These are phyloP conservation scores for Epichloe sibirici DNA, from an alignment of 2,329 filamentous ascomycete genomes.

Conservation along the genomic window DNA sequence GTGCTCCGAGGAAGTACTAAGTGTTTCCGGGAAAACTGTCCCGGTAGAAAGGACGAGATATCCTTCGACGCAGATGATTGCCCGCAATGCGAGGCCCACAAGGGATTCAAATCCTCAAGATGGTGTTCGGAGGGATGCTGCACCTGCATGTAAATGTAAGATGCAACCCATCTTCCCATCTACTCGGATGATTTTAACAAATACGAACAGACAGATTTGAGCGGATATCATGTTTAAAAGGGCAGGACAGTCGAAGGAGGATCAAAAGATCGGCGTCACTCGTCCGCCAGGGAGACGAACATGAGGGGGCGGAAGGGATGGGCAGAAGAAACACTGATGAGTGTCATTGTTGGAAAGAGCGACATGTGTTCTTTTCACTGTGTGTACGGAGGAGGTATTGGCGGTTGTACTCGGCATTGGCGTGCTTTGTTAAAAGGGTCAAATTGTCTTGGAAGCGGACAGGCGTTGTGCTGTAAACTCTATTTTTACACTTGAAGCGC, in stretches of 20 bases:
- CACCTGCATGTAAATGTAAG: slow-evolving; percentile 13
- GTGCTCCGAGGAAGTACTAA: slow-evolving; percentile 22
- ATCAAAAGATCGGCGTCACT: neutral
- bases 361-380: neutral
- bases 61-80: slow-evolving; percentile 20
- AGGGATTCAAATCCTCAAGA: slow-evolving; percentile 19
- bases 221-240: neutral
- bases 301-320: neutral
- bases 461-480: neutral
- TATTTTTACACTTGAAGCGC: neutral
- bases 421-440: neutral
- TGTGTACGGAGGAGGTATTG: neutral
- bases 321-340: neutral
- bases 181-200: neutral
- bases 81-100: slow-evolving; percentile 21
- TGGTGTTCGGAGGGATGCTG: slow-evolving; percentile 25
- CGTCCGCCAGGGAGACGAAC: neutral
- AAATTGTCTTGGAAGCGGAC: neutral
- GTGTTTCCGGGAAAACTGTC: slow-evolving; percentile 22
- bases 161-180: neutral
- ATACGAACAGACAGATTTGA: neutral
- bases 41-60: slow-evolving; percentile 19
- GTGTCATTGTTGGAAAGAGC: slow-evolving; percentile 1
- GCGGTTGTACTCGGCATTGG: neutral
- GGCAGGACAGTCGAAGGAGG: neutral